Evolutionary conservation across 176 grass and related monocot genomes (phyloP), one percentile per base, ranked within the genome.

Genomic region (Oryza longistaminata): DNA sequence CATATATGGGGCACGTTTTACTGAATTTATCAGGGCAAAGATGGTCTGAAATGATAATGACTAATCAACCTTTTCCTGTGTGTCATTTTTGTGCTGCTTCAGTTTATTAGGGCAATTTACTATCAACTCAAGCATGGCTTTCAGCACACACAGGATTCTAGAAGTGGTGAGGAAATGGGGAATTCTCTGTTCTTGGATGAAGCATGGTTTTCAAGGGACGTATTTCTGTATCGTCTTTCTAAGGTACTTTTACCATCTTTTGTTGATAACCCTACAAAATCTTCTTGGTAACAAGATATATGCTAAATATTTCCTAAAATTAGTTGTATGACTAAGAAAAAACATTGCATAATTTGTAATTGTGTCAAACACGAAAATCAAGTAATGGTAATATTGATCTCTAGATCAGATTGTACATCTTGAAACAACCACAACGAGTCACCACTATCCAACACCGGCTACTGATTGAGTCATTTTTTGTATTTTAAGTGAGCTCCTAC

Each of bases 41-140:
- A 39, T 25, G 64, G 2, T 24, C 21, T n/a, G 53, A 26, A 77
- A 77, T 40, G 25, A 24, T 72, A 16, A 42, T 24, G 9, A 12
- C 40, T 85, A 71, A 53, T 17, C 42, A 68, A 19, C 50, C 1
- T 9, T 34, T 48, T 42, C 24, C 11, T 43, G n/a, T n/a, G n/a
- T 50, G 8, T 81, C 66, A 55, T 10, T 25, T 25, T 86, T 82
- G 40, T 68, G 25, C 79, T 82, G 27, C 4, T 93, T 90, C 88
- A 98, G 93, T 98, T 98, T 85, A 78, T 98, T 29, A 95, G 65
- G 74, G 84, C 88, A 74, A 71, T 95, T 82, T 95, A 93, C 85
- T 82, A 87, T 80, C 93, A 98, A 24, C 53, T 95, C 52, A 93
- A 93, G 83, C 83, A 92, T 82, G 91, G 93, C 11, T 95, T 95